phyloP scores from a whole-genome alignment of 2,329 filamentous ascomycete genomes.

The Endothia cerciana region DNA sequence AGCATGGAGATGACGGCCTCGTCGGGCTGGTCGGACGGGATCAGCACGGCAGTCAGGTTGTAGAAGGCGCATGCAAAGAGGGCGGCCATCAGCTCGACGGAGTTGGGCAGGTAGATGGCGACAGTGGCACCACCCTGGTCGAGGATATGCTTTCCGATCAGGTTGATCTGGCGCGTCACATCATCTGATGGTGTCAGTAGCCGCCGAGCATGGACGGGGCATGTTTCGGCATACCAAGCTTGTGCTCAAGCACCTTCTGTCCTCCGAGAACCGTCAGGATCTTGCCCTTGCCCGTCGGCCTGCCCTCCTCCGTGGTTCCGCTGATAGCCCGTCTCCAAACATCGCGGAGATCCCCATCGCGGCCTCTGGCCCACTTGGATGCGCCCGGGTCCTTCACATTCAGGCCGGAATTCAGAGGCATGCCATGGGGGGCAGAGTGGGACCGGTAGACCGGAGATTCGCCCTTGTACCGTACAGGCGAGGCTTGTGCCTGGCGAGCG shows the following conservation, averaged over 20 bases:
- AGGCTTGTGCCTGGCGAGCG: conserved; percentile 78
- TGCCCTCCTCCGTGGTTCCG: conserved; percentile 67
- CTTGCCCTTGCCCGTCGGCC: conserved; percentile 65
- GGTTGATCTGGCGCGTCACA: conserved; percentile 82
- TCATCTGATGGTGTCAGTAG: conserved; percentile 54
- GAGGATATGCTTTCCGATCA: conserved; percentile 78
- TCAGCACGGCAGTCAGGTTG: conserved; percentile 78
- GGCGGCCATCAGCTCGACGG: conserved; percentile 79
- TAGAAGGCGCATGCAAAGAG: conserved; percentile 92
- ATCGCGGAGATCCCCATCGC: conserved; percentile 88
- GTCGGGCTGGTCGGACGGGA: conserved; percentile 80
- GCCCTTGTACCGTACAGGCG: conserved; percentile 78
- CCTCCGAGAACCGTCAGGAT: conserved; percentile 80
- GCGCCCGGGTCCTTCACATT: conserved; percentile 81
- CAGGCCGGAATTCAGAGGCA: conserved; percentile 75
- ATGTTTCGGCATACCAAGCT: conserved; percentile 51
- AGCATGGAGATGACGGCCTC: conserved; percentile 73
- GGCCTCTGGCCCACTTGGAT: conserved; percentile 81
- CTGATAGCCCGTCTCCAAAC: conserved; percentile 78
- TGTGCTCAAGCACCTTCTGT: conserved; percentile 74
- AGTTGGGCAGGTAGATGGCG: conserved; percentile 91
- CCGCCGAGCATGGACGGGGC: neutral
- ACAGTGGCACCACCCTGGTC: conserved; percentile 75
- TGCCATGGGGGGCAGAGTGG: conserved; percentile 83
- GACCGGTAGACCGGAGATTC: conserved; percentile 87